Base-by-base conservation (phyloP, 2,329 filamentous ascomycete genomes). In the Cephalotrichum gorgonifer region DNA sequence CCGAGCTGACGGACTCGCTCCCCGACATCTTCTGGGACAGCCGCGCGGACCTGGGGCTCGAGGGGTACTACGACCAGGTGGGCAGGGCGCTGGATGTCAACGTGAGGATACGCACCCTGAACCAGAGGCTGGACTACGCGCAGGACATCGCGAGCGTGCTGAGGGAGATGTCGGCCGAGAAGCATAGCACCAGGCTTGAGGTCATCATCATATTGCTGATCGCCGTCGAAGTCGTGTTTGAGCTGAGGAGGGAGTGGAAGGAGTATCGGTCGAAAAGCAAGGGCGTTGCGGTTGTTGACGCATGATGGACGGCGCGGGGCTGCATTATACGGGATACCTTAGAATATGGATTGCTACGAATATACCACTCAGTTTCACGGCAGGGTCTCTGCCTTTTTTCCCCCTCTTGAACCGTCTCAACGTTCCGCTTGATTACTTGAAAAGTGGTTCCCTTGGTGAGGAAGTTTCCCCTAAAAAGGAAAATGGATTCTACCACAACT, bases 1-100 rank as follows among this genome's bases (percentile, higher is more conserved):
- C 88, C 1, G 93, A 97, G 65, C 78, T 98, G 30, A 97, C 93
- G 0, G 93, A 98, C 67, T 88, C 87, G 17, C 75, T 97, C 17
- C 93, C 93, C 0, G 93, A 98, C 66, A 81, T 97, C 43, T 96
- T 98, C 69, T 98, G 93, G 93, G 93, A 98, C 64, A 86, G 79
- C 57, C 79, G 82, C 45, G 85, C 93, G 57, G 90, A 96, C 64
- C 79, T 96, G 2, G 87, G 89, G 1, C 75, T 98, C 2, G 93
- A 96, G 64, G 86, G 85, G 27, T 97, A 96, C 68, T 98, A 97
- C 64, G 90, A 95, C 56, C 86, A 93, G 64, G 88, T 96, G 38
- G 90, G 91, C 38, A 81, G 84, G 49, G 88, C 89, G 1, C 75
- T 98, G 31, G 93, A 97, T 64, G 90, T 97, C 23, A 86, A 87